Evolutionary conservation across 148 eudicot genomes (phyloP), one percentile per base, ranked within the genome.

Genomic region (Vaccinium darrowii): DNA sequence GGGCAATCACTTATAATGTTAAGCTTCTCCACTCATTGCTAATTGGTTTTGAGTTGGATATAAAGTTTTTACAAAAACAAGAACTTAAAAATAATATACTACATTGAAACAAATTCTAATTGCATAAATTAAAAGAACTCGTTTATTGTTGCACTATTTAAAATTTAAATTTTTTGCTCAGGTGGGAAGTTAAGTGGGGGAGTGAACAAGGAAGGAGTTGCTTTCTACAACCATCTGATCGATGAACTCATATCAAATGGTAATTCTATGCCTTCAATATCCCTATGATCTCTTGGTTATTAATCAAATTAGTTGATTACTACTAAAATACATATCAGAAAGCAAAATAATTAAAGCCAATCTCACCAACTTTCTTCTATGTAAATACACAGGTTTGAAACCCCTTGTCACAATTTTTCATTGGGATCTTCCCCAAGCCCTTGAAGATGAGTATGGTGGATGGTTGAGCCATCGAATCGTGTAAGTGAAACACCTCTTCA

Each of bases 371-470:
- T 60, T 21, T 65, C 19, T 13, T 15, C 49, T 13, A 71, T 33
- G 76, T 71, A 71, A 30, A 27, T 33, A 73, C 25, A 23, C 60
- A 78, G 60, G 39, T 11, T n/a, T 84, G 58, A 43, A 60, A 18
- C 86, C 81, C 14, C 58, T 36, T 27, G 57, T 76, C 21, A 84
- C 86, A 3, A 18, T 84, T 16, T 84, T 76, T 15, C 86, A 84
- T 13, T 84, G 81, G 81, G 86, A 84, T 49, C 43, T 78, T 58
- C 86, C 86, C 15, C 81, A 84, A 62, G 82, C 86, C 16, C 82
- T 84, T 16, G 81, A 84, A 14, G 60, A 76, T 25, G 81, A 58
- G 58, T 84, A 84, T 21, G 75, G 16, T 1, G 81, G 86, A 3
- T 84, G 62, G 3, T 62, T 84, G 65, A 77, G 86, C 74, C 82